Conservation (phyloP, 2,329 filamentous ascomycete genomes). For the Cercospora zeina region DNA sequence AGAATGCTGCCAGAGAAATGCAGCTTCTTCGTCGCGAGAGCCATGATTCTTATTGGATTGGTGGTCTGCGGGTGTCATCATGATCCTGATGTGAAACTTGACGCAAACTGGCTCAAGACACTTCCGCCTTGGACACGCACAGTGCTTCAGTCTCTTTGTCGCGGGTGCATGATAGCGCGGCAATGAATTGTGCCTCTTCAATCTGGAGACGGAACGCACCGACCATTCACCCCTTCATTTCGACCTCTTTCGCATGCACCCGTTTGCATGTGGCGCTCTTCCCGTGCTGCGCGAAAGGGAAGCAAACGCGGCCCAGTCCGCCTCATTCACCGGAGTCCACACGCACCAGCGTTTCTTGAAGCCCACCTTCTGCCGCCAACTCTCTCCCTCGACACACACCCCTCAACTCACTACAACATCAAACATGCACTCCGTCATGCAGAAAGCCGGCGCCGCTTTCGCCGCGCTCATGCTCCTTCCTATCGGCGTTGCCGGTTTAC, state of each 20-base stretch:
- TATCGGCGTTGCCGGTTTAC: not conserved
- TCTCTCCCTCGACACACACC: not conserved
- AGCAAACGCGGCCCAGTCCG: not conserved
- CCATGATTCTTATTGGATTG: not conserved
- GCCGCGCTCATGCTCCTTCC: constrained; percentile 1
- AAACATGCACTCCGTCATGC: constrained; percentile 7
- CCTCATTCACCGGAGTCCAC: not conserved
- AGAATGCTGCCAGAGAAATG: not conserved
- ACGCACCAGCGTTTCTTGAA: not conserved
- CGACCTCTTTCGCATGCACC: not conserved
- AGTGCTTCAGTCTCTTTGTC: not conserved
- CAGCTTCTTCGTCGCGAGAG: not conserved
- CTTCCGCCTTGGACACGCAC: not conserved
- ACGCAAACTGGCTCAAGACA: not conserved
- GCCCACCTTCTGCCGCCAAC: not conserved
- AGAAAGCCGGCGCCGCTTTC: constrained; percentile 2
- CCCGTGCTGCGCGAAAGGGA: not conserved
- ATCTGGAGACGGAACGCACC: not conserved
- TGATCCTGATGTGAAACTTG: not conserved
- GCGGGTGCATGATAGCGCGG: not conserved
- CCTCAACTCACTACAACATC: not conserved
- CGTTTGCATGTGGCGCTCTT: not conserved
- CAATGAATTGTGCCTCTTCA: not conserved
- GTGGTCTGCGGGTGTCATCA: not conserved
- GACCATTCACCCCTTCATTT: not conserved